Conservation (phyloP, 2,329 filamentous ascomycete species). For the Epichloe sp. region DNA sequence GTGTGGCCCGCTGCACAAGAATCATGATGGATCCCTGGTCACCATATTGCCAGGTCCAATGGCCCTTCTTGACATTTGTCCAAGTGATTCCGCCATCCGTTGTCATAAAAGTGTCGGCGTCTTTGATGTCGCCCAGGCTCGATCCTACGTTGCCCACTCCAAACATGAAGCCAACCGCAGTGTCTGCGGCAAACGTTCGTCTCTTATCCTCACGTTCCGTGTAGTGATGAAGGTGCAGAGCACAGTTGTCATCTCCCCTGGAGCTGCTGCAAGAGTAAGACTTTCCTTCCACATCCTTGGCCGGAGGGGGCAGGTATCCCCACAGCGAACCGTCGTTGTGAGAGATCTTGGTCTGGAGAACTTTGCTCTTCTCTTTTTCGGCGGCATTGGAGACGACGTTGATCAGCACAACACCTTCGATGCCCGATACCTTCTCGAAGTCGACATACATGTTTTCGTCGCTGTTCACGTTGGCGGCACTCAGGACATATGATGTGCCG, state of each 20-base stretch:
- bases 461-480: conserved; percentile 68
- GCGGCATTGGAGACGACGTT: conserved; percentile 71
- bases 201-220: conserved; percentile 74
- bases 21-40: conserved; percentile 91
- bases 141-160: conserved; percentile 81
- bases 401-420: conserved; percentile 81
- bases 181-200: conserved; percentile 78
- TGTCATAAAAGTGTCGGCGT: conserved; percentile 84
- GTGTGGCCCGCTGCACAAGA: conserved; percentile 59
- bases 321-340: conserved; percentile 93
- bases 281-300: conserved; percentile 57
- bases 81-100: conserved; percentile 82
- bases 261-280: conserved; percentile 52
- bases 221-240: conserved; percentile 88
- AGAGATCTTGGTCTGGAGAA: conserved; percentile 79
- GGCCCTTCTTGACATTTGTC: conserved; percentile 74
- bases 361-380: conserved; percentile 66
- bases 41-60: conserved; percentile 87
- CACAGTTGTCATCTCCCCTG: conserved; percentile 53
- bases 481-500: conserved; percentile 86
- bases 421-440: conserved; percentile 86
- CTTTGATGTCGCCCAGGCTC: conserved; percentile 49
- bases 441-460: conserved; percentile 70
- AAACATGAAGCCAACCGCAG: conserved; percentile 83
- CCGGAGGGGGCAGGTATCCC: conserved; percentile 64